Base-by-base conservation (phyloP, 164 flowering plant species). In the Chimonanthus praecox region DNA sequence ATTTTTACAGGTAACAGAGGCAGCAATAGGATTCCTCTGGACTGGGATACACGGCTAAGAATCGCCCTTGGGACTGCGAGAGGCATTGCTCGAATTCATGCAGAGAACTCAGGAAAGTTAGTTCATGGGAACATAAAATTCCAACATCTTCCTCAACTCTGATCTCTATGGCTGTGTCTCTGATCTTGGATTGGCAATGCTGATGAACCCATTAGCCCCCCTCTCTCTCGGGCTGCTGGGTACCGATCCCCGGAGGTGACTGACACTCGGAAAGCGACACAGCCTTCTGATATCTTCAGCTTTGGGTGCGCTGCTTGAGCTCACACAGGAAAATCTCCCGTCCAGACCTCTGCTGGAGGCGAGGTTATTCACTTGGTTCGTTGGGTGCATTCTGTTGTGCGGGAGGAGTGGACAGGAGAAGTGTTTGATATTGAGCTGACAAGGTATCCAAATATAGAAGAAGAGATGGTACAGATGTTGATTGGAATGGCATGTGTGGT, bases 361-460 rank as follows among this genome's bases (percentile, higher is more conserved):
- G 94, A 92, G 76, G 87, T 87, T 10, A 69, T 85, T 49, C 88
- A 90, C 83, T 76, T 94, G 83, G 94, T 90, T 16, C 83, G 91
- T 66, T 94, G 98, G 98, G 98, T 92, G 47, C 82, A 90, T 13
- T 92, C 94, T 58, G 97, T 90, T 11, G 98, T 92, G 13, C 84
- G 97, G 18, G 97, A 91, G 78, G 99, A 94, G 71, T 94, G 99
- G 99, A 94, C 97, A 0, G 97, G 90, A 0, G 97, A 92, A 80
- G 99, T 92, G 63, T 94, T 94, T 80, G 99, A 94, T 75, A 77
- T 89, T 7, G 90, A 85, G 82, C 93, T 94, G 67, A 70, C 91
- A 81, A 88, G 85, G 81, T 88, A 82, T 75, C 88, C 95, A 0
- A 87, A 87, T 64, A 86, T 92, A 50, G 97, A 92, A 80, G 97